Conservation (phyloP, 2,329 filamentous ascomycete genomes). For the Aspergillus pseudonomiae region DNA sequence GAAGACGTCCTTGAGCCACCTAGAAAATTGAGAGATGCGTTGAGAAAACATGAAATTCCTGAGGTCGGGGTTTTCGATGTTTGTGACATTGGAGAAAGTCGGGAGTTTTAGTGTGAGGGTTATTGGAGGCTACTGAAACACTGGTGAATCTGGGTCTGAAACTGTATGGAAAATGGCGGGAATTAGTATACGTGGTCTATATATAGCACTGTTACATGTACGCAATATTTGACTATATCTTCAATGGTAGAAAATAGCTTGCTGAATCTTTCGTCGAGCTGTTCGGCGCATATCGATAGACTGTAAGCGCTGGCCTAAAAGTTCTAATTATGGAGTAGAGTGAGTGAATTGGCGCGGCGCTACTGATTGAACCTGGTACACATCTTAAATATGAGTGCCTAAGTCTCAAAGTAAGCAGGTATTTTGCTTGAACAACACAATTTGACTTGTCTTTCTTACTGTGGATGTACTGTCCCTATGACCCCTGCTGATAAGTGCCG, state of each 20-base stretch:
- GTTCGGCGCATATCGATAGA: background rate
- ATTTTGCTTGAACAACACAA: background rate
- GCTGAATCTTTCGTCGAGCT: background rate
- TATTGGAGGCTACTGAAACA: background rate
- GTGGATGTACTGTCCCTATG: too few relatives aligned
- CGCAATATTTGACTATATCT: background rate
- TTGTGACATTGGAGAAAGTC: conserved; percentile 81
- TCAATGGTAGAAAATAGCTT: background rate
- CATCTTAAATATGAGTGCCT: background rate
- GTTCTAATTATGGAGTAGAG: background rate
- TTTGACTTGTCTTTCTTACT: background rate
- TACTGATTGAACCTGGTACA: background rate
- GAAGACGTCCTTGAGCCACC: conserved; percentile 88
- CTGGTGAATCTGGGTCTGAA: background rate
- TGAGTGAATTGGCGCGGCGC: background rate
- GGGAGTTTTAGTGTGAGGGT: conserved; percentile 63
- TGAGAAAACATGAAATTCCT: conserved; percentile 66
- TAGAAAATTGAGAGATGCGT: conserved; percentile 68
- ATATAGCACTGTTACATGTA: background rate
- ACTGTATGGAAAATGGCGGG: background rate
- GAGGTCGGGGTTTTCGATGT: conserved; percentile 79
- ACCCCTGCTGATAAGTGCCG: background rate
- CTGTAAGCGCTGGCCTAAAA: background rate
- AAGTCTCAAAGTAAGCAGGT: background rate
- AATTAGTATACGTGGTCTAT: background rate